A percentile compares a stretch with the other conserved stretches of the same genome.
Evolutionary conservation across 345 rosid species (phyloP).

Genomic region (Jatropha curcas): DNA sequence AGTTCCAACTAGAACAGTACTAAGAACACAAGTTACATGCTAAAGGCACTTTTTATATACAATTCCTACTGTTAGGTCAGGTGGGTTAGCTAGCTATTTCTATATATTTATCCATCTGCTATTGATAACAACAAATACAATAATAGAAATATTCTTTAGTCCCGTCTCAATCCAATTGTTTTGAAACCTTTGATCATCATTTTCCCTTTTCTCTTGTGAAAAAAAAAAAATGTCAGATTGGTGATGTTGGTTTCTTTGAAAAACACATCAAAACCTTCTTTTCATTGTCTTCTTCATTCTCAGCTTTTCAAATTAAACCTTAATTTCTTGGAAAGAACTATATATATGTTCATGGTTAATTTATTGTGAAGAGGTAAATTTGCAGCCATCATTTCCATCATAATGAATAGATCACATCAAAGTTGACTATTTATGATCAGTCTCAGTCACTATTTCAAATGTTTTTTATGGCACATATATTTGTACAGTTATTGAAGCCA

Average conservation of each 20-base stretch:
- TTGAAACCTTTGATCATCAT: not conserved
- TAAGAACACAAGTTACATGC: not conserved
- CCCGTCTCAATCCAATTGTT: not conserved
- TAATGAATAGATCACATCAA: too few species aligned
- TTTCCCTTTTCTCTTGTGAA: too few species aligned
- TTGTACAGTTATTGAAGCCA: too few species aligned
- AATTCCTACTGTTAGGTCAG: not conserved
- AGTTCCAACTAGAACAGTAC: constrained; percentile 25
- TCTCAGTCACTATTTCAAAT: too few species aligned
- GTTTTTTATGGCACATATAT: too few species aligned
- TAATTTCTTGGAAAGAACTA: too few species aligned
- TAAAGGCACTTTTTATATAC: not conserved
- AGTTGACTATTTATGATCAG: too few species aligned
- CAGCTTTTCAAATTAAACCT: not conserved
- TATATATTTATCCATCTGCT: not conserved
- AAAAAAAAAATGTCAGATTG: not conserved
- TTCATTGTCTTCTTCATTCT: not conserved
- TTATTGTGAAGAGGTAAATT: too few species aligned
- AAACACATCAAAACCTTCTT: not conserved
- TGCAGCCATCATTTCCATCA: too few species aligned
- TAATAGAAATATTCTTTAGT: not conserved
- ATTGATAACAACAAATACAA: not conserved
- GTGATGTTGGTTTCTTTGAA: not conserved
- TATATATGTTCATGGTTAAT: too few species aligned
- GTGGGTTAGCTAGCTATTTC: too few species aligned